These are phyloP conservation scores for Lanmaoa rubissima DNA, from an alignment of 768 basidiomycete species.

Conservation along the genomic window DNA sequence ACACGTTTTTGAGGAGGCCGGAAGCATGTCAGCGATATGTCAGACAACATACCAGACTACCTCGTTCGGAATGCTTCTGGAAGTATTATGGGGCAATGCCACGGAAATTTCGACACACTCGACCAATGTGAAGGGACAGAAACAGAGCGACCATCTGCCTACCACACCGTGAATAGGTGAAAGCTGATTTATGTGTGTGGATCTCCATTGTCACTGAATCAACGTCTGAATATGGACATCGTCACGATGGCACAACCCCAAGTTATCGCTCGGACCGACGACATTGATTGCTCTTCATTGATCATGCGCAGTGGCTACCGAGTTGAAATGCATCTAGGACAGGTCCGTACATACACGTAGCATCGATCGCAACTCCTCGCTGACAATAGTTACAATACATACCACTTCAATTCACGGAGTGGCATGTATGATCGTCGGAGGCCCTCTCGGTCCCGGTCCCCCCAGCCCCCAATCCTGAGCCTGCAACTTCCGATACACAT, in stretches of 20 bases:
- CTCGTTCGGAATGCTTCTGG: slow-evolving; percentile 20
- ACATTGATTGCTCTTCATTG: not conserved
- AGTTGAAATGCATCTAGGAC: slow-evolving; percentile 1
- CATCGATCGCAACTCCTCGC: not conserved
- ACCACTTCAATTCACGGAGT: slow-evolving; percentile 15
- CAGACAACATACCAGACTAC: slow-evolving; percentile 15
- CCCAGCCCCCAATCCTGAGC: slow-evolving; percentile 26
- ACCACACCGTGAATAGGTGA: slow-evolving; percentile 5
- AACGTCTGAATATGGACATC: not conserved
- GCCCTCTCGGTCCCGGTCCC: slow-evolving; percentile 25
- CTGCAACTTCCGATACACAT: slow-evolving; percentile 31
- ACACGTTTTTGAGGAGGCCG: slow-evolving; percentile 30
- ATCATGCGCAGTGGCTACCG: not conserved
- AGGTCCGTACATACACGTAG: slow-evolving; percentile 9
- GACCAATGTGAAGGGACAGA: slow-evolving; percentile 4
- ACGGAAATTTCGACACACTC: slow-evolving; percentile 22
- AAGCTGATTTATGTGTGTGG: slow-evolving; percentile 8
- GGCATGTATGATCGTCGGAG: slow-evolving; percentile 26
- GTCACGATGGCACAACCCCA: not conserved
- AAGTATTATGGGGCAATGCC: slow-evolving; percentile 9
- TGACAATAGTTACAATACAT: slow-evolving; percentile 4
- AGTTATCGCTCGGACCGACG: not conserved
- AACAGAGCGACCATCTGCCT: not conserved
- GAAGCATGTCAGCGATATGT: slow-evolving; percentile 19
- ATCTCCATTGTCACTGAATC: slow-evolving; percentile 3